These are phyloP conservation scores for Cryptococcus sp. DNA, from an alignment of 1,284 basidiomycete species.

Conservation along the genomic window DNA sequence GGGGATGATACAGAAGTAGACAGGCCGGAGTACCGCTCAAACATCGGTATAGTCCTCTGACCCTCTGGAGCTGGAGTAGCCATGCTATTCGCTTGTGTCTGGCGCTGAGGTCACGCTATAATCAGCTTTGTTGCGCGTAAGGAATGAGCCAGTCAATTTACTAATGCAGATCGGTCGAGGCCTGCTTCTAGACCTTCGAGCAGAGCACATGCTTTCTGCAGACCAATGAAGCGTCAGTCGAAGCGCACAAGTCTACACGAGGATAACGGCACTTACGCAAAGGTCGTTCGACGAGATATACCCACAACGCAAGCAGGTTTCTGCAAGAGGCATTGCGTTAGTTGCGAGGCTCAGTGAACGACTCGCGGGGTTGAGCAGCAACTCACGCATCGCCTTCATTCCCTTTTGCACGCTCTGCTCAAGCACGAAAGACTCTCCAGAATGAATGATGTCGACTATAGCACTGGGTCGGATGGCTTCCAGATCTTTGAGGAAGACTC, in stretches of 20 bases:
- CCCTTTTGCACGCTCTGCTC: slow-evolving; percentile 73
- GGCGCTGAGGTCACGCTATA: slow-evolving; percentile 23
- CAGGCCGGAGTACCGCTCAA: slow-evolving; percentile 35
- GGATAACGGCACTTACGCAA: slow-evolving; percentile 56
- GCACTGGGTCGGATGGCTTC: slow-evolving; percentile 90
- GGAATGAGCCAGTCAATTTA: slow-evolving; percentile 54
- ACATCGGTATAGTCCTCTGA: slow-evolving; percentile 51
- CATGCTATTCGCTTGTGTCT: slow-evolving; percentile 28
- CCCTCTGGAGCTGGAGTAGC: slow-evolving; percentile 34
- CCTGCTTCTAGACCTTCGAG: slow-evolving; percentile 89
- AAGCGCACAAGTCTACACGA: background rate
- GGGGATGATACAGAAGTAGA: slow-evolving; percentile 10
- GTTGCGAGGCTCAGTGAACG: background rate
- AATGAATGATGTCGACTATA: slow-evolving; percentile 97
- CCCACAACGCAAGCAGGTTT: slow-evolving; percentile 83
- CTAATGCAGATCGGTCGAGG: slow-evolving; percentile 59
- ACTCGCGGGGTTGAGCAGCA: background rate
- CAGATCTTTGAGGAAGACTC: slow-evolving; percentile 91
- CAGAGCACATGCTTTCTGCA: slow-evolving; percentile 78
- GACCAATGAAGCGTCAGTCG: background rate
- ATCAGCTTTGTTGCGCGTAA: slow-evolving; percentile 1
- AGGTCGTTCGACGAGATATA: slow-evolving; percentile 90
- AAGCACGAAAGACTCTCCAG: slow-evolving; percentile 84
- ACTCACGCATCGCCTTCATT: slow-evolving; percentile 75
- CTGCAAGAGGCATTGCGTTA: slow-evolving; percentile 56